Evolutionary conservation across 2,329 filamentous ascomycete genomes (phyloP).

Genomic region (Microcyclospora pomicola): DNA sequence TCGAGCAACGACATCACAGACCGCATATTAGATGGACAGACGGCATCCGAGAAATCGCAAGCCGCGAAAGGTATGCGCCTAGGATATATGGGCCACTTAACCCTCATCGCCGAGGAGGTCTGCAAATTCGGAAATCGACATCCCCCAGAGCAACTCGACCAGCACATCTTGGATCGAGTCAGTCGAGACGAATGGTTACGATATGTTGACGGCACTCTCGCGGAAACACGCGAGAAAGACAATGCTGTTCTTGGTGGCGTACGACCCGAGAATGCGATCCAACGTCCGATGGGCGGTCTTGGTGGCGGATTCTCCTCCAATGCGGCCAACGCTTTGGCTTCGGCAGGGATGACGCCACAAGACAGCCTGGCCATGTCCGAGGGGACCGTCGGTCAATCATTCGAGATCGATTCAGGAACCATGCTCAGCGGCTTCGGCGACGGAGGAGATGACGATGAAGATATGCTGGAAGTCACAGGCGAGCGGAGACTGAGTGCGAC

Average conservation of each 20-base stretch:
- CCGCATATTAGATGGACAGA: slow-evolving; percentile 82
- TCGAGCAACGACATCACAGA: slow-evolving; percentile 80
- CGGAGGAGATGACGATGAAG: slow-evolving; percentile 92
- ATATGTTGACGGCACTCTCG: slow-evolving; percentile 84
- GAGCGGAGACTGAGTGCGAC: slow-evolving; percentile 44
- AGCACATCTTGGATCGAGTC: slow-evolving; percentile 72
- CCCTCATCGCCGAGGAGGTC: slow-evolving; percentile 92
- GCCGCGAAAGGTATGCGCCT: slow-evolving; percentile 73
- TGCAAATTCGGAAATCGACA: slow-evolving; percentile 96
- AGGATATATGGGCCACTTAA: slow-evolving; percentile 97
- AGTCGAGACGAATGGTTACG: slow-evolving; percentile 84
- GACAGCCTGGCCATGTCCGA: slow-evolving; percentile 22
- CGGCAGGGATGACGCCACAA: slow-evolving; percentile 34
- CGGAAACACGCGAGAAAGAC: slow-evolving; percentile 86
- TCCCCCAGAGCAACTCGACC: slow-evolving; percentile 73
- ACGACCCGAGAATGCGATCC: slow-evolving; percentile 76
- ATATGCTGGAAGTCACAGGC: slow-evolving; percentile 52
- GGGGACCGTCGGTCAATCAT: slow-evolving; percentile 19
- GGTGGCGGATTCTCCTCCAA: slow-evolving; percentile 38
- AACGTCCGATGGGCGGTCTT: slow-evolving; percentile 37
- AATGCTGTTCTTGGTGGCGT: slow-evolving; percentile 97
- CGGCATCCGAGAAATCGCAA: slow-evolving; percentile 74
- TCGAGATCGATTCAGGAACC: slow-evolving; percentile 21
- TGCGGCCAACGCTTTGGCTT: slow-evolving; percentile 61
- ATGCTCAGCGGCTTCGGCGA: slow-evolving; percentile 76